Base-by-base conservation (phyloP, 371 early-diverging fungal genomes). In the Haplosporangium sp. region DNA sequence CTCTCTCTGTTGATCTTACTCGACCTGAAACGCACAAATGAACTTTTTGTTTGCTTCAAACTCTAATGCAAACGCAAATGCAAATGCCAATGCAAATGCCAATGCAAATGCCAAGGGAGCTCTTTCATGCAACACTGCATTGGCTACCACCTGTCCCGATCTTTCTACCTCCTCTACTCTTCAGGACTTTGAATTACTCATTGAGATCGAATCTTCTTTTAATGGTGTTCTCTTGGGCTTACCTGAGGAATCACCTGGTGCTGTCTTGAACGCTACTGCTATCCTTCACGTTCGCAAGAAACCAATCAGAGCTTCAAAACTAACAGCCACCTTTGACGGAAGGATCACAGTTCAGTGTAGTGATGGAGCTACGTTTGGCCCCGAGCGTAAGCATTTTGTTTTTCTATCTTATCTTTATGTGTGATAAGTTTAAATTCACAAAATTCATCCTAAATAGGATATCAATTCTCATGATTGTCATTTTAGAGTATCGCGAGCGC, bases 231-330 rank as follows among this genome's bases (percentile, higher is more conserved):
- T 79, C 15, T 37, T 74, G 10, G 79, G 79, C 2, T 40, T 79
- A 50, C 79, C 79, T 19, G 79, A 79, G 47, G 79, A 79, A 60
- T 79, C 74, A 2, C 19, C 53, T 2, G 79, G 79, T 20, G 79
- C 79, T 1, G 71, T 79, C 39, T 44, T 79, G 42, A 74, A 79
- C 47, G 79, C 71, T 4, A 79, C 79, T 1, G 74, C 71, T n/a
- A 74, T 79, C 34, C 68, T 79, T n/a, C 79, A 79, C 65, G 79
- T 79, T 45, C 79, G 79, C 67, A 74, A 71, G 62, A 79, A 79
- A 57, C 74, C 79, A 17, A 74, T 79, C 45, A 62, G 79, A 0
- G 79, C 79, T 0, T 60, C 79, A 10, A 79, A 74, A 39, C 65
- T 79, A 19, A 74, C 60, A 19, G 79, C 74, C n/a, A 79, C 79